These are phyloP conservation scores for Cercospora brassicicola DNA, from an alignment of 2,329 filamentous ascomycete genomes.

Conservation along the genomic window DNA sequence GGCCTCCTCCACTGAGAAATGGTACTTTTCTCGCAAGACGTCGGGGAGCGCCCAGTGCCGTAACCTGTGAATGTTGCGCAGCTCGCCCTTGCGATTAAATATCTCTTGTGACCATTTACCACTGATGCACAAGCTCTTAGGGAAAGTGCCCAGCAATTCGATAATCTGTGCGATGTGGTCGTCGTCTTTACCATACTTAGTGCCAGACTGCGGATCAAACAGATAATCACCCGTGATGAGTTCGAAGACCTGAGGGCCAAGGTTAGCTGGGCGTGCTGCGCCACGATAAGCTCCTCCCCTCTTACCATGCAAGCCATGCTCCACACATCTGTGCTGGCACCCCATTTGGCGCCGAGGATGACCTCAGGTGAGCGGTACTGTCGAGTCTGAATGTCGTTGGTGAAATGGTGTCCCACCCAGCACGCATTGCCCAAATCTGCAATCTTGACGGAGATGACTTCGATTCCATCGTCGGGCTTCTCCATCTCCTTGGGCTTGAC, in stretches of 20 bases:
- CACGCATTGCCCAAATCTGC: slow-evolving; percentile 97
- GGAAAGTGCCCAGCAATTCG: slow-evolving; percentile 89
- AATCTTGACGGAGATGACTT: slow-evolving; percentile 97
- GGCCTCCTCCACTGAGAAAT: slow-evolving; percentile 81
- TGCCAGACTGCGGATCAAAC: slow-evolving; percentile 96
- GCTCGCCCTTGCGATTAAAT: slow-evolving; percentile 94
- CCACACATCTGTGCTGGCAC: slow-evolving; percentile 98
- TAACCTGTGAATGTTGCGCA: slow-evolving; percentile 94
- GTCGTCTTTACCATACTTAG: slow-evolving; percentile 98
- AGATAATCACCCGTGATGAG: slow-evolving; percentile 97
- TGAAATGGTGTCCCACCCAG: slow-evolving; percentile 99
- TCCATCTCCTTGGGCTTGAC: slow-evolving; percentile 59
- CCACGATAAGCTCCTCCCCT: not conserved
- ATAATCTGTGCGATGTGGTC: slow-evolving; percentile 99
- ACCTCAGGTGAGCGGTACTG: slow-evolving; percentile 98
- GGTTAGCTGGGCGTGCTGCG: slow-evolving; percentile 16
- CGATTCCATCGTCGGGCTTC: slow-evolving; percentile 58
- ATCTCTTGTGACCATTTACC: slow-evolving; percentile 99
- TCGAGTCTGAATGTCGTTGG: slow-evolving; percentile 96
- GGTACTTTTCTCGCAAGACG: slow-evolving; percentile 93
- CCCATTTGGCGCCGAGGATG: slow-evolving; percentile 95
- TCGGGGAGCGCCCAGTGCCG: slow-evolving; percentile 94
- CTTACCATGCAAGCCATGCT: slow-evolving; percentile 98
- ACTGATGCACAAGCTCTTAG: slow-evolving; percentile 83
- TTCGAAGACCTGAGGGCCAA: slow-evolving; percentile 76